A percentile compares a stretch with the other conserved stretches of the same genome.
Conservation (phyloP, 371 early-diverging fungal genomes). For the Mucor circinelloides region DNA sequence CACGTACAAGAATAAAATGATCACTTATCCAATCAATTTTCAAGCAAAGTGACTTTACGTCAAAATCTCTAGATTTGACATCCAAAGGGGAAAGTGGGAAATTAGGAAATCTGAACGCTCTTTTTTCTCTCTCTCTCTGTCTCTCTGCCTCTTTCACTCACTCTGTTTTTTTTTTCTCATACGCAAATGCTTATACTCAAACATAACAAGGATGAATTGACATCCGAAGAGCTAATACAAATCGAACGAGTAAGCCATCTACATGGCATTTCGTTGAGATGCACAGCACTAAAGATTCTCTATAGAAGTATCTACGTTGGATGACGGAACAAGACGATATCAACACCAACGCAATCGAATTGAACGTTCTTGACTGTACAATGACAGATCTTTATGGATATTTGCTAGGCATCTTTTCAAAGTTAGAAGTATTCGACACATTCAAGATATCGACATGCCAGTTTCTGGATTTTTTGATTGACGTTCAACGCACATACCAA, state of each 20-base stretch:
- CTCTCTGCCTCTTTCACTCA: background rate
- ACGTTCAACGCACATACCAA: slow-evolving; percentile 71
- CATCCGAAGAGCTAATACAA: background rate
- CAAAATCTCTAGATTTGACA: background rate
- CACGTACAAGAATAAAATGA: background rate
- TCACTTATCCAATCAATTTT: background rate
- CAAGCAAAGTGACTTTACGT: background rate
- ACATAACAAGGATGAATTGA: slow-evolving; percentile 8
- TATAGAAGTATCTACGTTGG: slow-evolving; percentile 16
- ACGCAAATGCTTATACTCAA: slow-evolving; percentile 13
- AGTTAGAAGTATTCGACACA: slow-evolving; percentile 51
- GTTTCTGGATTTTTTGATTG: slow-evolving; percentile 75
- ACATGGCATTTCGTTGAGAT: too few species aligned
- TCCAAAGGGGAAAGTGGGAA: background rate
- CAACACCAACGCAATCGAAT: slow-evolving; percentile 12
- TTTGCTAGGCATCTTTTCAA: slow-evolving; percentile 65
- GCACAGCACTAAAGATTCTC: background rate
- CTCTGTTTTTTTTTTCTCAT: background rate
- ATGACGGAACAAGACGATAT: background rate
- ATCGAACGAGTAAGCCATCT: slow-evolving; percentile 13
- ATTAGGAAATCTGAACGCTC: background rate
- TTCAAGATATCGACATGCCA: slow-evolving; percentile 54
- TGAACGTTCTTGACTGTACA: slow-evolving; percentile 65
- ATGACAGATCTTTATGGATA: slow-evolving; percentile 66
- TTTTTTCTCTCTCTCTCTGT: background rate